Evolutionary conservation across 495 filamentous ascomycete genomes (phyloP).

Genomic region (Podospora sp.): DNA sequence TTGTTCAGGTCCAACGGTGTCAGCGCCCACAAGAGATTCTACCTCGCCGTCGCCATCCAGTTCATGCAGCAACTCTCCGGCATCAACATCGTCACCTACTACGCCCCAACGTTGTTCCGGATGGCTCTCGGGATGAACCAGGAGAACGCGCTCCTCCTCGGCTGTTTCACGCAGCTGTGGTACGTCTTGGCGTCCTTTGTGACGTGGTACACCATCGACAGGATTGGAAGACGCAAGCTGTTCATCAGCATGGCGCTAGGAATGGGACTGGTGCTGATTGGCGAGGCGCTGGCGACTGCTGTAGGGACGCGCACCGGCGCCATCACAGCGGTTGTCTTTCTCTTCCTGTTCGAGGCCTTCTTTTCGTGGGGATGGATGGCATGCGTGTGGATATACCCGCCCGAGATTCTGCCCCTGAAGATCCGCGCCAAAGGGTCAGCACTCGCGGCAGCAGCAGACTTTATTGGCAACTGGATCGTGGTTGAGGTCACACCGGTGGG

Average conservation of each 20-base stretch:
- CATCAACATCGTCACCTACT: conserved; percentile 59
- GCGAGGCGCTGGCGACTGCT: conserved; percentile 42
- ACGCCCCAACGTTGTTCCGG: conserved; percentile 56
- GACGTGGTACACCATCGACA: conserved; percentile 52
- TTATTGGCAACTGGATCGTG: conserved; percentile 54
- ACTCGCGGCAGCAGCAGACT: conserved; percentile 64
- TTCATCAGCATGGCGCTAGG: conserved; percentile 52
- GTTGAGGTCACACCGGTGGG: conserved; percentile 54
- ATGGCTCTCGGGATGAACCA: conserved; percentile 55
- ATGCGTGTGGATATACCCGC: conserved; percentile 55
- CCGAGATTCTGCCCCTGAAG: conserved; percentile 66
- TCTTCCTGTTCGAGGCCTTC: conserved; percentile 49
- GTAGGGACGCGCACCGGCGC: conserved; percentile 37
- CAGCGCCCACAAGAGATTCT: conserved; percentile 55
- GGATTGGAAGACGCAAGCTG: conserved; percentile 53
- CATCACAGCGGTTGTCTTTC: conserved; percentile 42
- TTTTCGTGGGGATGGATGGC: conserved; percentile 45
- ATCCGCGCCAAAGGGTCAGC: conserved; percentile 68
- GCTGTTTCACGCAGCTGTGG: conserved; percentile 49
- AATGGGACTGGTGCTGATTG: conserved; percentile 45
- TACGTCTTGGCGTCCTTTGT: conserved; percentile 45
- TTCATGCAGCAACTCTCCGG: conserved; percentile 55
- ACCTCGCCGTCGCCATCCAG: conserved; percentile 50
- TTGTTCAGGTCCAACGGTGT: conserved; percentile 48
- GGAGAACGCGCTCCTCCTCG: conserved; percentile 53